These are phyloP conservation scores for Protostelium mycophagum DNA, from an alignment of 78 protist genomes.

Conservation along the genomic window DNA sequence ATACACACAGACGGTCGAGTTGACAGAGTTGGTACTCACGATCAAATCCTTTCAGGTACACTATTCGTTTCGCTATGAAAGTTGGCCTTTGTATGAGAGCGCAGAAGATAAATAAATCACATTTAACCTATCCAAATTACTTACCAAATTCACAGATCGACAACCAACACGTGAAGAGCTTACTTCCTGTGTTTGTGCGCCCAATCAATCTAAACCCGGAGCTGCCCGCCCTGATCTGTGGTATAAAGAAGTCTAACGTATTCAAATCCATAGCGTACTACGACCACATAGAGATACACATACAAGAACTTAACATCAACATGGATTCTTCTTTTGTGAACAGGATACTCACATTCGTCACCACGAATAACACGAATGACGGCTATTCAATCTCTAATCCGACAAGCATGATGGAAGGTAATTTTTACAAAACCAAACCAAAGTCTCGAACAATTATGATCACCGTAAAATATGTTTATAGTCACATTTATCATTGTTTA, in stretches of 20 bases:
- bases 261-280: neutral
- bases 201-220: neutral
- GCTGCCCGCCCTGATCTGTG: neutral
- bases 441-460: too few relatives aligned
- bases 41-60: constrained; percentile 36
- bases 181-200: neutral
- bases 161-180: neutral
- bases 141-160: neutral
- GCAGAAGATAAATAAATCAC: constrained; percentile 31
- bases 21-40: constrained; percentile 14
- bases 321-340: neutral
- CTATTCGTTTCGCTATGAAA: too few relatives aligned
- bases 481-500: too few relatives aligned
- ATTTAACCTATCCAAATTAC: too few relatives aligned
- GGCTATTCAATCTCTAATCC: neutral
- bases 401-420: neutral
- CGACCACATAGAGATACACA: neutral
- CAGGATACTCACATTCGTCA: neutral
- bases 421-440: too few relatives aligned
- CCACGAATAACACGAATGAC: neutral
- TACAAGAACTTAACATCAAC: neutral
- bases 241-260: neutral
- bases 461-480: too few relatives aligned
- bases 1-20: constrained; percentile 24
- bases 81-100: neutral